Conservation (phyloP, 176 grass and related monocot species). For the Aechmea fasciata region DNA sequence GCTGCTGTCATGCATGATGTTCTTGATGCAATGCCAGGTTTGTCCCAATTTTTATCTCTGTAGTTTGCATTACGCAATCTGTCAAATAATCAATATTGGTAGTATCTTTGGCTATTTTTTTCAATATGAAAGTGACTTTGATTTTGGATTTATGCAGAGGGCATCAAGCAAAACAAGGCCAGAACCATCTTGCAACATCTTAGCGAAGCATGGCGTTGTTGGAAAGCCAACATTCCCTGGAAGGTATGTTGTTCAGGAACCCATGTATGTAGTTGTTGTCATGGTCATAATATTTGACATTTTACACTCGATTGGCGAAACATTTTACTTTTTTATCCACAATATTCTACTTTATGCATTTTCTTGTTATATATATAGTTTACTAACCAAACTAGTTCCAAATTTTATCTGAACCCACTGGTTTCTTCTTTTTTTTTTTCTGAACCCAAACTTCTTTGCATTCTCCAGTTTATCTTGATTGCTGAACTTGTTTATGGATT, state of each 20-base stretch:
- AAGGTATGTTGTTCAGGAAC: constrained; percentile 27
- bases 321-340: background rate
- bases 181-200: constrained; percentile 92
- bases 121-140: background rate
- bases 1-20: constrained; percentile 99
- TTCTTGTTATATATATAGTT: background rate
- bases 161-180: constrained; percentile 98
- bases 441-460: background rate
- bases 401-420: background rate
- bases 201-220: constrained; percentile 97
- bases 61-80: background rate
- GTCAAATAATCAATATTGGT: no score
- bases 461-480: no score
- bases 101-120: background rate
- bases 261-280: background rate
- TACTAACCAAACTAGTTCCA: background rate
- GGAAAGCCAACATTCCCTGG: constrained; percentile 99
- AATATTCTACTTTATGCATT: background rate
- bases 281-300: no score
- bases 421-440: background rate
- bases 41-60: background rate
- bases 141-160: constrained; percentile 39
- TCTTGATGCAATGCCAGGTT: constrained; percentile 94
- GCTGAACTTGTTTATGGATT: no score
- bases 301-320: background rate